Base-by-base conservation (phyloP, 495 filamentous ascomycete species). In the Tuber melanosporum region DNA sequence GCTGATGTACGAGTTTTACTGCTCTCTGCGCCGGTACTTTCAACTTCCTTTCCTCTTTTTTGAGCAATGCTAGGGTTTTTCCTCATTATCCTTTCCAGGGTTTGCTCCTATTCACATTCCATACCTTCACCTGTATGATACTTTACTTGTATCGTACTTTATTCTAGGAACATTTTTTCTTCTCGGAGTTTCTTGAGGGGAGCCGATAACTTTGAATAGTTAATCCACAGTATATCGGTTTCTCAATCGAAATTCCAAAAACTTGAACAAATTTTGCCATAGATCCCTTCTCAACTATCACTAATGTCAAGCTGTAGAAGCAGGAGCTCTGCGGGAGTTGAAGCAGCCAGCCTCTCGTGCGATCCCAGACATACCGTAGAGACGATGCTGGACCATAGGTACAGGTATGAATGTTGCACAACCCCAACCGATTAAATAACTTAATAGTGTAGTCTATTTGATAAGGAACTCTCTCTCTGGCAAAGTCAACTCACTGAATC, bases 11-110 rank as follows among this genome's bases (percentile, higher is more conserved):
- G 57, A 15, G 26, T 26, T 32, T 32, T 15, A 15, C 3, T 32
- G 15, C n/a, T 32, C 10, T 62, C n/a, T 62, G 10, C 15, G n/a
- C 9, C 57, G 15, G 32, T 76, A 70, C 71, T 46, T 66, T 57
- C 78, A 36, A 71, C 73, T 80, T 80, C 46, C 22, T 79, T 73
- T 78, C 69, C 49, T 42, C 57, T 62, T 32, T 62, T 15, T 14
- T 15, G 10, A 62, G 15, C n/a, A 62, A 32, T 10, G n/a, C 57
- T 32, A 62, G n/a, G 57, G n/a, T 12, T 62, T 32, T 26, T 62
- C 2, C n/a, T 32, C 57, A 6, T 32, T 62, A 32, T 17, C 71
- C 44, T 70, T 73, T 42, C 26, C 57, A 1, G 52, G 10, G 57
- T 6, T n/a, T 32, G 10, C 57, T 15, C 15, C n/a, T 62, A 32